Base-by-base conservation (phyloP, 176 grass and related monocot genomes). In the Thalia dealbata region DNA sequence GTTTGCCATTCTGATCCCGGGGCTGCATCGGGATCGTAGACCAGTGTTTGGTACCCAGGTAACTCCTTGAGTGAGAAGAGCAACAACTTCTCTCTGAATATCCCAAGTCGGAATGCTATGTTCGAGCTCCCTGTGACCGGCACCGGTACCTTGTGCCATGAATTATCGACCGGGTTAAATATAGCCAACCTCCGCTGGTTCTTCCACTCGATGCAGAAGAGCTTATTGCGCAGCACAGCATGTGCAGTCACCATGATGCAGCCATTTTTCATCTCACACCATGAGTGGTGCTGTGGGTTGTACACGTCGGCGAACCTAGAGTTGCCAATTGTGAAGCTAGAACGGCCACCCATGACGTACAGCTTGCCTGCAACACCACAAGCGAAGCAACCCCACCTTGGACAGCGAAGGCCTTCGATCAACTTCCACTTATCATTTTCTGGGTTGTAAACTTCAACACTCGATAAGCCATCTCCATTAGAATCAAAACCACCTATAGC, bases 241-340 rank as follows among this genome's bases (percentile, higher is more conserved):
- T 96, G 83, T 3, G 88, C 75, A 7, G 86, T 91, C 45, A 91
- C 88, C 92, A 96, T 91, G 45, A 96, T 81, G 2, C 92, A 91
- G 11, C 92, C 92, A 16, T 82, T 87, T 81, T 87, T 96, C 70
- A 87, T 79, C 74, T 89, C 92, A 1, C 64, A 69, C 92, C 92
- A 96, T 3, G 74, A n/a, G 19, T 9, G 44, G 26, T 18, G 50
- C 7, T 24, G 4, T 5, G 88, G 86, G n/a, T 79, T 78, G 44
- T 91, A 96, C 21, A 96, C 58, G 32, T 91, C 83, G 0, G 83
- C 14, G 10, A 38, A 89, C 6, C 79, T 85, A 10, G 86, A 79
- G 23, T 91, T 87, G 41, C 92, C 92, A 0, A 89, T 91, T 0
- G 77, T 89, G 76, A 96, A 96, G 83, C 86, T 96, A 6, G 92